Evolutionary conservation across 495 filamentous ascomycete species (phyloP).

Genomic region (Apiosordaria backusii): DNA sequence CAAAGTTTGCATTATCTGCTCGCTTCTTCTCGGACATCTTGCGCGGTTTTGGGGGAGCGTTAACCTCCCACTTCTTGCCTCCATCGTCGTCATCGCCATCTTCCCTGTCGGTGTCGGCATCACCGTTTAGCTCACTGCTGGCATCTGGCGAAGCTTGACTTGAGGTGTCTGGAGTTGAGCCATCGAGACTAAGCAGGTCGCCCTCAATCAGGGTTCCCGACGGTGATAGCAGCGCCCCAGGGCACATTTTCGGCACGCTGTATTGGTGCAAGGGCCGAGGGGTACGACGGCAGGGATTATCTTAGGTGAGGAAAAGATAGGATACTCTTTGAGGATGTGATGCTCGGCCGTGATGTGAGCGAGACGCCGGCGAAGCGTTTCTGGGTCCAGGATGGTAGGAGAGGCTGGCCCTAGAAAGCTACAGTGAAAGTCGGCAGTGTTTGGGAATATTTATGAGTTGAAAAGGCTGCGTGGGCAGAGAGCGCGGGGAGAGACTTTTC

Average conservation of each 20-base stretch:
- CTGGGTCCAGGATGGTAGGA: not conserved
- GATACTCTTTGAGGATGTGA: no score
- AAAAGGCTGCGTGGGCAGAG: not conserved
- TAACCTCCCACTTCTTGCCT: slow-evolving; percentile 21
- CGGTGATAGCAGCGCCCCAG: not conserved
- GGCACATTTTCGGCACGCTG: not conserved
- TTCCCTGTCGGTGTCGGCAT: slow-evolving; percentile 20
- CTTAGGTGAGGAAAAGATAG: no score
- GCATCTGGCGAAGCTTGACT: not conserved
- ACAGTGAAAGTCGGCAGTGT: no score
- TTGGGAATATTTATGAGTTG: not conserved
- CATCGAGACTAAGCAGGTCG: not conserved
- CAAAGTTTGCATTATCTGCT: slow-evolving; percentile 52
- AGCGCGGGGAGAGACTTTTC: not conserved
- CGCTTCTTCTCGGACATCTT: slow-evolving; percentile 48
- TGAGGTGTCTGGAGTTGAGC: not conserved
- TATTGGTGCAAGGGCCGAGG: no score
- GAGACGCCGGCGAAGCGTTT: not conserved
- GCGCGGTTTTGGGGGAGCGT: slow-evolving; percentile 25
- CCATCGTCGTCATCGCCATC: slow-evolving; percentile 16
- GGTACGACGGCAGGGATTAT: no score
- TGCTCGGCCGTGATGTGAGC: not conserved
- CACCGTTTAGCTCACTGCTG: not conserved
- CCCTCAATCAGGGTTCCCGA: not conserved
- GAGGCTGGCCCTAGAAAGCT: no score